These are phyloP conservation scores for Rhizopus delemar DNA, from an alignment of 371 early-diverging fungal genomes.

Conservation along the genomic window DNA sequence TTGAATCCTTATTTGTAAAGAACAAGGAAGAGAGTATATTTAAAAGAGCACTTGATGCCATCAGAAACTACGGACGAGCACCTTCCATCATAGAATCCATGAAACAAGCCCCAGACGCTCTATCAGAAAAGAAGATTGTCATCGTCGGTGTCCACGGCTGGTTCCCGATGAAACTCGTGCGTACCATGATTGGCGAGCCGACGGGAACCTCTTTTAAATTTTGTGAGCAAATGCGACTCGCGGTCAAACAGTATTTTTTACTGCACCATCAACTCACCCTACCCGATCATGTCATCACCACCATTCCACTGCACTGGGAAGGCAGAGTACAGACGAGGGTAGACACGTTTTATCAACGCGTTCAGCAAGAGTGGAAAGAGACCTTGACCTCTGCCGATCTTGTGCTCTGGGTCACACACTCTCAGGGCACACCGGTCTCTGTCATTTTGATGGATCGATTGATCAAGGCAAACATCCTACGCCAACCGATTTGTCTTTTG, in stretches of 20 bases:
- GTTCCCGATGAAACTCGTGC: conserved; percentile 72
- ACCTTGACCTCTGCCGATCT: conserved; percentile 70
- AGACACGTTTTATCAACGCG: conserved; percentile 65
- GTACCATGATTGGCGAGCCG: conserved; percentile 85
- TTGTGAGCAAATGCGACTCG: conserved; percentile 80
- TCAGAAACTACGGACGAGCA: conserved; percentile 6
- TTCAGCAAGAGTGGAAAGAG: conserved; percentile 43
- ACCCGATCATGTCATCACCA: conserved; percentile 58
- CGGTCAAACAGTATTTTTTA: conserved; percentile 60
- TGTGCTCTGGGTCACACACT: conserved; percentile 85
- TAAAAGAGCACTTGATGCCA: conserved; percentile 14
- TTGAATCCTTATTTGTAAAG: conserved; percentile 23
- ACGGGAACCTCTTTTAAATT: conserved; percentile 89
- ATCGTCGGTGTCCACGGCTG: conserved; percentile 87
- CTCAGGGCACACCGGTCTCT: conserved; percentile 91
- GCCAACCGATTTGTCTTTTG: conserved; percentile 76
- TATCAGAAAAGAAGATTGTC: conserved; percentile 35
- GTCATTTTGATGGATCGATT: conserved; percentile 71
- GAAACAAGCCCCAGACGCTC: conserved; percentile 11
- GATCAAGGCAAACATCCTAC: conserved; percentile 65
- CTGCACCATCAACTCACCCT: conserved; percentile 53
- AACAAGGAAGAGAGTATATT: neutral
- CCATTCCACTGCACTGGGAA: conserved; percentile 87
- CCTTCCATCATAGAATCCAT: conserved; percentile 8
- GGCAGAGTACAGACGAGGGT: conserved; percentile 88